Percentiles rank a stretch among this genome's conserved stretches.
phyloP scores from a whole-genome alignment of 2,329 filamentous ascomycete species.

The Kalmusia sp. region DNA sequence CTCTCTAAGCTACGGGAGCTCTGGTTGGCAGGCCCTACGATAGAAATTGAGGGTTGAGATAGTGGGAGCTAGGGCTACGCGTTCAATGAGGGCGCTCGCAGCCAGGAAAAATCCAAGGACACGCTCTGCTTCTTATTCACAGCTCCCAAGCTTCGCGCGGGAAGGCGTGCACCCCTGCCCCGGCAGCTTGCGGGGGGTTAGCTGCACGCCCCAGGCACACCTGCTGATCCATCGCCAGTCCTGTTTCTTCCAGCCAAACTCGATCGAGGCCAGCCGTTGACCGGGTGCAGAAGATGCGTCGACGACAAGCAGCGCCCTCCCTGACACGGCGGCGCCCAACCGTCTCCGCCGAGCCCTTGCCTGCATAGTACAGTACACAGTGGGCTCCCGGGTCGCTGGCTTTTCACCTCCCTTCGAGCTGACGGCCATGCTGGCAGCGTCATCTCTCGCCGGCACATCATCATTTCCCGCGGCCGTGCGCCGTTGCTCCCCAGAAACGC shows the following conservation, averaged over 20 bases:
- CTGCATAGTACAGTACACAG: no score
- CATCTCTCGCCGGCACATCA: conserved; percentile 25
- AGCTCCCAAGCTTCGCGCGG: background rate
- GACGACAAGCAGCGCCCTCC: background rate
- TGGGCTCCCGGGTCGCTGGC: no score
- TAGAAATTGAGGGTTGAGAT: conserved; percentile 19
- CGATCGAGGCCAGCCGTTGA: background rate
- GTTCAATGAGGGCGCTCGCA: conserved; percentile 20
- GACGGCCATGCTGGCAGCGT: conserved; percentile 5
- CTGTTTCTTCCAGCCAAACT: background rate
- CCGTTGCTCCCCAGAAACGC: conserved; percentile 28
- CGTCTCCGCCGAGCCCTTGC: background rate
- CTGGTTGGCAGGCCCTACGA: conserved; percentile 7
- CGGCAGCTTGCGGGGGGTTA: background rate
- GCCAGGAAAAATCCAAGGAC: background rate
- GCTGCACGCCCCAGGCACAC: conserved; percentile 6
- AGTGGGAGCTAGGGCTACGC: conserved; percentile 16
- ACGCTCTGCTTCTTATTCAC: conserved; percentile 10
- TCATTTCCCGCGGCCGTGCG: conserved; percentile 29
- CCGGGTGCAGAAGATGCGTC: background rate
- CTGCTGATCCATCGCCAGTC: conserved; percentile 3
- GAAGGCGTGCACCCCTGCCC: background rate
- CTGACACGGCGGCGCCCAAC: background rate
- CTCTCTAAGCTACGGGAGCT: conserved; percentile 23
- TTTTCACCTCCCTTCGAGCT: background rate